Conservation (phyloP, 83 land plant genomes). For the Thuja plicata region DNA sequence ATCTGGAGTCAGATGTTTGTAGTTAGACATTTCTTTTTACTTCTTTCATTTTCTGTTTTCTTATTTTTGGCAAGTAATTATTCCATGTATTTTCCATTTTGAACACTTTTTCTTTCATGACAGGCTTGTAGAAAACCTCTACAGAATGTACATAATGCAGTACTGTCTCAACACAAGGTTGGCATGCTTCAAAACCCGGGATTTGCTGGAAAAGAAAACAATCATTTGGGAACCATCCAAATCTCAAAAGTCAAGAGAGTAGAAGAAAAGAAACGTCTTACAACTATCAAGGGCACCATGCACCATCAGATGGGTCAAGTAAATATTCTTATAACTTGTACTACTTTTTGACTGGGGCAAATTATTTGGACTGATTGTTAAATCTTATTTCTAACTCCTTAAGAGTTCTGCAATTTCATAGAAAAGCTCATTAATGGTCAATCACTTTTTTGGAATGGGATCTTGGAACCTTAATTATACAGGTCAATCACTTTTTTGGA, state of each 20-base stretch:
- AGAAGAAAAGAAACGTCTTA: neutral
- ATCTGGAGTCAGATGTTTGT: neutral
- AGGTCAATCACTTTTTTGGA: neutral
- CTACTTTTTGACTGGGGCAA: neutral
- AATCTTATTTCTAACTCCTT: neutral
- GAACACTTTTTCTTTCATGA: neutral
- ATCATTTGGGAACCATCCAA: neutral
- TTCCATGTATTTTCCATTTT: neutral
- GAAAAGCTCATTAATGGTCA: neutral
- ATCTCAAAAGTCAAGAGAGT: neutral
- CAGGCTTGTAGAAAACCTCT: slow-evolving; percentile 8
- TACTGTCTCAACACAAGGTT: neutral
- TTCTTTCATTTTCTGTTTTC: neutral
- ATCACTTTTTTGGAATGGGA: neutral
- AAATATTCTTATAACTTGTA: neutral
- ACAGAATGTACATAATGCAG: neutral
- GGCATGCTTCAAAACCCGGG: neutral
- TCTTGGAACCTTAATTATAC: neutral
- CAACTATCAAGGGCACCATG: neutral
- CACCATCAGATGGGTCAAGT: neutral
- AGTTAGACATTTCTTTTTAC: neutral
- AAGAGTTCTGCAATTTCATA: neutral
- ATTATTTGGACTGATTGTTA: neutral
- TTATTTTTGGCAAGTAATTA: neutral
- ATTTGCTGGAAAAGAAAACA: slow-evolving; percentile 1